phyloP scores from a whole-genome alignment of 106 monocot genomes.

The Apostasia shenzhenica region DNA sequence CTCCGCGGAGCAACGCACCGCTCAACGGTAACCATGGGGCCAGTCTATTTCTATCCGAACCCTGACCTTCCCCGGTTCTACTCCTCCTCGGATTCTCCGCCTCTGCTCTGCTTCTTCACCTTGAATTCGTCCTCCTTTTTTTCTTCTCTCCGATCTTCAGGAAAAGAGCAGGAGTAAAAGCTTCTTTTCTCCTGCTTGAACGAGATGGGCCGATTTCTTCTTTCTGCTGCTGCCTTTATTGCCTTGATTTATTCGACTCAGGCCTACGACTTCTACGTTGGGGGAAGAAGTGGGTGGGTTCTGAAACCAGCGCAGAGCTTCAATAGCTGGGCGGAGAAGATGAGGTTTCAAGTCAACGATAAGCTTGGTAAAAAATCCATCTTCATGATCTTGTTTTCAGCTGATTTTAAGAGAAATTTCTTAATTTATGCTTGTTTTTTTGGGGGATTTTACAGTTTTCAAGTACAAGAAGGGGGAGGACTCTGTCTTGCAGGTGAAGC shows the following conservation, averaged over 20 bases:
- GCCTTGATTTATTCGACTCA: neutral
- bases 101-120: neutral
- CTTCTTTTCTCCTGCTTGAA: no score
- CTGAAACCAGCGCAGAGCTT: conserved; percentile 1
- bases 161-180: no score
- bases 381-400: neutral
- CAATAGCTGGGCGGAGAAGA: conserved; percentile 17
- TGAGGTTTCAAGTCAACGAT: conserved; percentile 17
- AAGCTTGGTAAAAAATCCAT: conserved; percentile 7
- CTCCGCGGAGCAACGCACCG: neutral
- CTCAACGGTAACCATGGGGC: conserved; percentile 1
- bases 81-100: neutral
- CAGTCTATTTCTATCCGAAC: neutral
- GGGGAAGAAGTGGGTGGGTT: conserved; percentile 12
- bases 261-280: conserved; percentile 22
- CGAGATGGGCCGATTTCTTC: conserved; percentile 5
- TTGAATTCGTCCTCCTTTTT: neutral
- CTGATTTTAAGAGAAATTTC: neutral
- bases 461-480: conserved; percentile 52
- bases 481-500: conserved; percentile 48
- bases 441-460: conserved; percentile 41
- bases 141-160: no score
- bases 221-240: neutral
- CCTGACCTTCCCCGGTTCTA: neutral
- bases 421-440: neutral